Percentiles rank a stretch among this genome's conserved stretches.
Conservation (phyloP, 2,329 filamentous ascomycete genomes). For the Aspergillus amoenus region DNA sequence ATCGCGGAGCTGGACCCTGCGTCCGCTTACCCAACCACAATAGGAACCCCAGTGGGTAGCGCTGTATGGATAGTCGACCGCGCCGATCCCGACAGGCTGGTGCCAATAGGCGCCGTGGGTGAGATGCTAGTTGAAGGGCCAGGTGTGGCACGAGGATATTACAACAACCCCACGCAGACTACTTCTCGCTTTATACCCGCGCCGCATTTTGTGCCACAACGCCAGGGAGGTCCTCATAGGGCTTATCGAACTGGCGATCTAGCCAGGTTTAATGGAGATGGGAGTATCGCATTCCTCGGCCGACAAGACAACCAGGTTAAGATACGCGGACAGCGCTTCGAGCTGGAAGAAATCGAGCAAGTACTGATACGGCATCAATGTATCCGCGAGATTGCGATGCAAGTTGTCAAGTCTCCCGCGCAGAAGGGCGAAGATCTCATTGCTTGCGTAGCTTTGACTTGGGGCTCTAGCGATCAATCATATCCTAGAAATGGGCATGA, state of each 20-base stretch:
- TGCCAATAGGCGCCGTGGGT: no score
- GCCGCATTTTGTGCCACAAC: background rate
- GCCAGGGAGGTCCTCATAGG: slow-evolving; percentile 20
- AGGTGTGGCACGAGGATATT: slow-evolving; percentile 21
- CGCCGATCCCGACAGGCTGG: no score
- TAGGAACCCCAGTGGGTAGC: background rate
- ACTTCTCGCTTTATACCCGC: no score
- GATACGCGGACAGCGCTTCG: slow-evolving; percentile 35
- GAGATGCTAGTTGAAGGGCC: no score
- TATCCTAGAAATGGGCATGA: no score
- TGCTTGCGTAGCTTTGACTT: background rate
- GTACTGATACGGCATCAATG: background rate
- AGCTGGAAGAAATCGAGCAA: slow-evolving; percentile 33
- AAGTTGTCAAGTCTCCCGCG: slow-evolving; percentile 5
- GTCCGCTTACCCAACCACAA: background rate
- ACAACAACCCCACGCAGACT: slow-evolving; percentile 19
- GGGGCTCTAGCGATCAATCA: background rate
- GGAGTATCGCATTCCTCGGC: slow-evolving; percentile 29
- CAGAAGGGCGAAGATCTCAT: background rate
- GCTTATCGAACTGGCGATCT: slow-evolving; percentile 37
- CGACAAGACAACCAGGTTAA: slow-evolving; percentile 37
- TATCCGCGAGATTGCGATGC: background rate
- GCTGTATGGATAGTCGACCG: background rate
- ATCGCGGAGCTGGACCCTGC: slow-evolving; percentile 8
- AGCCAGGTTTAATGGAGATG: slow-evolving; percentile 28